Conservation (phyloP, 2,329 filamentous ascomycete genomes). For the Fusarium albosuccineum region DNA sequence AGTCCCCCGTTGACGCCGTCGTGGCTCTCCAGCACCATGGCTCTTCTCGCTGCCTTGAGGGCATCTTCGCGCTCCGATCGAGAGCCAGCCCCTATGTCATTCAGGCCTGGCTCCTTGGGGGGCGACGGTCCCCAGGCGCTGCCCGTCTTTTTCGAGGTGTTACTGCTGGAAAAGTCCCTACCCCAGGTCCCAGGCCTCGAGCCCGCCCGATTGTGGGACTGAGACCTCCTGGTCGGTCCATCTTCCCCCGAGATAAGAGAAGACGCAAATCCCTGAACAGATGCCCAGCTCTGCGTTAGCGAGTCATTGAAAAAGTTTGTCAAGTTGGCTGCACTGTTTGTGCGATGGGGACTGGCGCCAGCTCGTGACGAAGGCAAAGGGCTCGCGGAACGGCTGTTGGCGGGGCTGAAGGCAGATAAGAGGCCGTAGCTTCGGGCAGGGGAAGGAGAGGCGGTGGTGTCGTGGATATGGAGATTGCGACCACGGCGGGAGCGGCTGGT, state of each 20-base stretch:
- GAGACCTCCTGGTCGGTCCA: constrained; percentile 37
- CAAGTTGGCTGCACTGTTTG: constrained; percentile 54
- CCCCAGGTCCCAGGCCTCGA: constrained; percentile 40
- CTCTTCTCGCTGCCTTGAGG: constrained; percentile 68
- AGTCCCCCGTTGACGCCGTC: constrained; percentile 71
- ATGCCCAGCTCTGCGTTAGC: constrained; percentile 67
- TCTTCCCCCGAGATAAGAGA: constrained; percentile 54
- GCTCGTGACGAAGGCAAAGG: constrained; percentile 61
- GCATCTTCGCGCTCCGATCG: constrained; percentile 66
- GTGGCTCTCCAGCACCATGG: constrained; percentile 71
- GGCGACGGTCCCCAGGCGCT: constrained; percentile 65
- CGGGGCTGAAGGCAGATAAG: constrained; percentile 52
- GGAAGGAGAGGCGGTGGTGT: constrained; percentile 39
- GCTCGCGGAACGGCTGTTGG: constrained; percentile 60
- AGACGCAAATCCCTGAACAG: constrained; percentile 67
- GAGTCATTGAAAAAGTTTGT: constrained; percentile 62
- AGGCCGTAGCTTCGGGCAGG: constrained; percentile 52
- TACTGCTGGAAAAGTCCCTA: constrained; percentile 32
- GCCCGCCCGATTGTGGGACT: constrained; percentile 39
- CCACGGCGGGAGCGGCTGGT: constrained; percentile 35
- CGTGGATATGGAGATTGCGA: constrained; percentile 36
- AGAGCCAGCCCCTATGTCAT: constrained; percentile 68
- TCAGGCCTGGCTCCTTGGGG: constrained; percentile 52
- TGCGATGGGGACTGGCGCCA: constrained; percentile 45
- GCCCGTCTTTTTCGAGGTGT: constrained; percentile 29